These are phyloP conservation scores for Herpetospermum pedunculosum DNA, from an alignment of 306 rosid species.

Conservation along the genomic window DNA sequence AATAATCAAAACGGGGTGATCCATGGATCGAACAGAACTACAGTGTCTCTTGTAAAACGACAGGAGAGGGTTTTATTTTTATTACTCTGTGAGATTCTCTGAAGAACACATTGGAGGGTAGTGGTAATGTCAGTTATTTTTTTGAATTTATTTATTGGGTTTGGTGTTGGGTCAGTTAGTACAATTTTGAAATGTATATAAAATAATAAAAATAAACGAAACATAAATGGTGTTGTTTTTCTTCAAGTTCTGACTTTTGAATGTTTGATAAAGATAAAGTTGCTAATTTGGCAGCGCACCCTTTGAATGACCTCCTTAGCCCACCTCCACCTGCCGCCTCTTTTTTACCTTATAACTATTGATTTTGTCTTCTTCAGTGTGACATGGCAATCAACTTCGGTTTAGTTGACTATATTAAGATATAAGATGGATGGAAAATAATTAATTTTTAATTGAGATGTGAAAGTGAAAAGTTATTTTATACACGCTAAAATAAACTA, in stretches of 20 bases:
- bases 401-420: too few relatives aligned
- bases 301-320: neutral
- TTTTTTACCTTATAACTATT: neutral
- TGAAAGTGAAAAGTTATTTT: too few relatives aligned
- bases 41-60: neutral
- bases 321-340: neutral
- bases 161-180: neutral
- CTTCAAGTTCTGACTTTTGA: neutral
- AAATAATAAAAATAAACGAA: neutral
- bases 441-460: too few relatives aligned
- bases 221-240: neutral
- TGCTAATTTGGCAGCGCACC: neutral
- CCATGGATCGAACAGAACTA: conserved; percentile 9
- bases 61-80: neutral
- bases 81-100: conserved; percentile 10
- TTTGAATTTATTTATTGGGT: neutral
- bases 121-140: neutral
- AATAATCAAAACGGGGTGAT: conserved; percentile 4
- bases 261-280: neutral
- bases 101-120: neutral
- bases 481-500: too few relatives aligned
- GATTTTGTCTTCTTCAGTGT: neutral
- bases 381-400: too few relatives aligned
- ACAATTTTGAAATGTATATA: neutral
- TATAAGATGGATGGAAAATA: too few relatives aligned